These are phyloP conservation scores for Naganishia onofrii DNA, from an alignment of 768 basidiomycete species.

Conservation along the genomic window DNA sequence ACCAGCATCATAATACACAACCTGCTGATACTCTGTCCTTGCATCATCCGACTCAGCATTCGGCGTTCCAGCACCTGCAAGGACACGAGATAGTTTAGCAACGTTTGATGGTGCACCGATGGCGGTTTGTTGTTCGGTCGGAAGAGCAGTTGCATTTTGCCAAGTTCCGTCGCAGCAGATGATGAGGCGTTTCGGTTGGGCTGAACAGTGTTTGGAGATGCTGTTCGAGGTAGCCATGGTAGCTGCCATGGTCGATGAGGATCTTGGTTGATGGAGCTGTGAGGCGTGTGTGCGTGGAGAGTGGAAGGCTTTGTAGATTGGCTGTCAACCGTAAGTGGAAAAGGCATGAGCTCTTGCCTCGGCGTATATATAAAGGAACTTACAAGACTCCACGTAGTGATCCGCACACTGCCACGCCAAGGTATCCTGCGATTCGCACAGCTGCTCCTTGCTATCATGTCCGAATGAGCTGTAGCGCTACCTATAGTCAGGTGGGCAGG, in stretches of 20 bases:
- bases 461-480: too few species aligned
- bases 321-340: too few species aligned
- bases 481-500: too few species aligned
- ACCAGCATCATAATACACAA: slow-evolving; percentile 24
- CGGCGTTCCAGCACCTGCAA: slow-evolving; percentile 14
- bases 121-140: neutral
- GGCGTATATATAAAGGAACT: too few species aligned
- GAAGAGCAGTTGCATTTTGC: slow-evolving; percentile 10
- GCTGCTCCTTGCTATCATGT: too few species aligned
- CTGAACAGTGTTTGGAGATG: slow-evolving; percentile 14
- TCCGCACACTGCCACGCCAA: too few species aligned
- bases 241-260: neutral
- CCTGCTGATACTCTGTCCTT: slow-evolving; percentile 21
- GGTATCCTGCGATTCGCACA: too few species aligned
- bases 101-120: slow-evolving; percentile 17
- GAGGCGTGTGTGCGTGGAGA: too few species aligned
- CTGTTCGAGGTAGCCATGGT: neutral
- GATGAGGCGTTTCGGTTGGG: slow-evolving; percentile 20
- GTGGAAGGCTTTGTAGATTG: too few species aligned
- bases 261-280: neutral
- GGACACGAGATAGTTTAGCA: slow-evolving; percentile 12
- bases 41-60: neutral
- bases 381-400: too few species aligned
- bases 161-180: slow-evolving; percentile 25
- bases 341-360: too few species aligned